phyloP scores from a whole-genome alignment of 148 eudicot species.

The Vaccinium darrowii region DNA sequence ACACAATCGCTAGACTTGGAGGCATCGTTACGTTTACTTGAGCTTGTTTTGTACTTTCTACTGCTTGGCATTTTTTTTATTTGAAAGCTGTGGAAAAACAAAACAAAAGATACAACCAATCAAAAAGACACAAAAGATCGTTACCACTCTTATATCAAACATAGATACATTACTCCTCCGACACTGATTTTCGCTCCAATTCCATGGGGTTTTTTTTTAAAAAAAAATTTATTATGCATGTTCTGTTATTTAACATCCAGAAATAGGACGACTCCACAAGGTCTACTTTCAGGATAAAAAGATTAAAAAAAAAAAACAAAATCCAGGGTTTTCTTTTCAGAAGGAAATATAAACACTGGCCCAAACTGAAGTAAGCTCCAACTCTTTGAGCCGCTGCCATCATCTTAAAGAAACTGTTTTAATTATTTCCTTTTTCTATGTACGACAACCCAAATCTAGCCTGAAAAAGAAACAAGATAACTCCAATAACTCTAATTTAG shows the following conservation, averaged over 20 bases:
- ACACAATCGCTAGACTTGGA: not conserved
- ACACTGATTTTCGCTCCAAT: not conserved
- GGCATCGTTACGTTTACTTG: not conserved
- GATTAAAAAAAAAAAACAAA: not conserved
- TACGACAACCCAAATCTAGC: not conserved
- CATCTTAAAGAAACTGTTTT: not conserved
- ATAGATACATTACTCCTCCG: not conserved
- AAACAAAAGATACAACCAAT: not conserved
- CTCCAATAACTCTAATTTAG: not conserved
- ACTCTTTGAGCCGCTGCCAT: not conserved
- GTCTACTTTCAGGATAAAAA: not conserved
- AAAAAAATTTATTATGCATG: not conserved
- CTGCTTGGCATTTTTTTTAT: slow-evolving; percentile 14
- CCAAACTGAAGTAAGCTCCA: not conserved
- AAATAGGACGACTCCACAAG: not conserved
- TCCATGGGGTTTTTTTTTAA: not conserved
- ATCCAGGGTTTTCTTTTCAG: not conserved
- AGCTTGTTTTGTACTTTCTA: slow-evolving; percentile 13
- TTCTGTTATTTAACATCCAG: not conserved
- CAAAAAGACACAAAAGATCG: not conserved
- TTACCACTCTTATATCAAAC: not conserved
- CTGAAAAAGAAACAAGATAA: not conserved
- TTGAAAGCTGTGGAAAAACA: not conserved
- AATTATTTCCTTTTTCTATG: not conserved
- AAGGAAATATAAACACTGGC: not conserved